Base-by-base conservation (phyloP, 2,329 filamentous ascomycete genomes). In the Hypoxylon sp. region DNA sequence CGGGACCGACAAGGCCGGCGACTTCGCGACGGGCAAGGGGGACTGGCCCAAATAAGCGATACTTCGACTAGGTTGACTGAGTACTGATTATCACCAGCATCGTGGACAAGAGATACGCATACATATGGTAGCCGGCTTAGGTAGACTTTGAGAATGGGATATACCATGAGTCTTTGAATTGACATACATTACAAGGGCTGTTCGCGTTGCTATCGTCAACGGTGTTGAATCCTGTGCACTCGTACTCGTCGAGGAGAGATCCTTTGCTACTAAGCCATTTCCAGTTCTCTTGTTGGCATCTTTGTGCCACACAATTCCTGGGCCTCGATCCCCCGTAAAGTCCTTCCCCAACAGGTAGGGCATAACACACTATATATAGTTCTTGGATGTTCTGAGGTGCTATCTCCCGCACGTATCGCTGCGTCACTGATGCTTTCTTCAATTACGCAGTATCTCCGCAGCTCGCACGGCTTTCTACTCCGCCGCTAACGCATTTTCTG, bases 1-100 rank as follows among this genome's bases (percentile, higher is more conserved):
- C 47, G 76, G 77, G 3, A 75, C 74, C 1, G 68, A 77, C 24
- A 65, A 68, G 24, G 69, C 71, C 1, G 58, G 55, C 13, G 55
- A 51, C 0, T 67, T 71, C 51, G 75, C 74, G 2, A 67, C 67
- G 2, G 76, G 76, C 4, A 58, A 48, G 3, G 55, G 37, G 38
- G 41, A 59, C 11, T 65, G 53, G 57, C 62, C 62, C 5, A 60
- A 58, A 18, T 65, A 26, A 47, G 20, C n/a, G n/a, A 35, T 35
- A 33, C 6, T n/a, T 33, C 15, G 10, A 3, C 29, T 4, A 4
- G 15, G n/a, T 23, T 23, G 8, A 13, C 20, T n/a, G 20, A 23
- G 29, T 26, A n/a, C n/a, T n/a, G n/a, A n/a, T n/a, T n/a, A n/a
- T n/a, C n/a, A n/a, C n/a, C n/a, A n/a, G n/a, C n/a, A n/a, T n/a